Percentiles rank a stretch among this genome's conserved stretches.
Evolutionary conservation across 108 stramenopile species (phyloP).

Genomic region (Epithemia pelagica): DNA sequence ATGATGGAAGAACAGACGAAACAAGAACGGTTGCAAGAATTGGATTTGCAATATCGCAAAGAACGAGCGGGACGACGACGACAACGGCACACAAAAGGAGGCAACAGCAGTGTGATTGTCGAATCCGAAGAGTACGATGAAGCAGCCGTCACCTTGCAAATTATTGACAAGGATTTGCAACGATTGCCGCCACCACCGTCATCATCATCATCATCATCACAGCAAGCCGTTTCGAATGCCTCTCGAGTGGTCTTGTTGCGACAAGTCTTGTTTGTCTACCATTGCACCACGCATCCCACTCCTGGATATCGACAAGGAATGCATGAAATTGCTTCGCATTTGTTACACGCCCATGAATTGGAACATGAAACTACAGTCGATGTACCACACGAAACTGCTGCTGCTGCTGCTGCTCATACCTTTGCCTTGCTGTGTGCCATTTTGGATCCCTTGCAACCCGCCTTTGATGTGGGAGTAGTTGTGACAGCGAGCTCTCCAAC

Average conservation of each 20-base stretch:
- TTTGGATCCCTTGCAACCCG: conserved; percentile 43
- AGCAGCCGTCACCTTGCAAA: conserved; percentile 16
- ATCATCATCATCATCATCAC: background rate
- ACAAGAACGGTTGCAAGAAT: conserved; percentile 32
- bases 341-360: conserved; percentile 61
- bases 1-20: conserved; percentile 37
- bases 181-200: conserved; percentile 48
- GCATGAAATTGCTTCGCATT: conserved; percentile 75
- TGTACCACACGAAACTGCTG: background rate
- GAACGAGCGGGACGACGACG: conserved; percentile 36
- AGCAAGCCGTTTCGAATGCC: conserved; percentile 3
- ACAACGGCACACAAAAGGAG: conserved; percentile 4
- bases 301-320: conserved; percentile 85
- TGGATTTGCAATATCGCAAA: conserved; percentile 47
- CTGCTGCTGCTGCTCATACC: conserved; percentile 27
- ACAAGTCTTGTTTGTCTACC: conserved; percentile 33
- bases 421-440: conserved; percentile 52
- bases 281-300: conserved; percentile 36
- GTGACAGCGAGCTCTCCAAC: no score
- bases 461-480: conserved; percentile 46
- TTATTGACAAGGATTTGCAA: conserved; percentile 83
- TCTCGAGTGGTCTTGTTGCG: conserved; percentile 9
- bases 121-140: conserved; percentile 3
- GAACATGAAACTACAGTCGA: conserved; percentile 17
- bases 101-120: background rate